These are phyloP conservation scores for Trichoderma sp. DNA, from an alignment of 2,329 filamentous ascomycete genomes.

Conservation along the genomic window DNA sequence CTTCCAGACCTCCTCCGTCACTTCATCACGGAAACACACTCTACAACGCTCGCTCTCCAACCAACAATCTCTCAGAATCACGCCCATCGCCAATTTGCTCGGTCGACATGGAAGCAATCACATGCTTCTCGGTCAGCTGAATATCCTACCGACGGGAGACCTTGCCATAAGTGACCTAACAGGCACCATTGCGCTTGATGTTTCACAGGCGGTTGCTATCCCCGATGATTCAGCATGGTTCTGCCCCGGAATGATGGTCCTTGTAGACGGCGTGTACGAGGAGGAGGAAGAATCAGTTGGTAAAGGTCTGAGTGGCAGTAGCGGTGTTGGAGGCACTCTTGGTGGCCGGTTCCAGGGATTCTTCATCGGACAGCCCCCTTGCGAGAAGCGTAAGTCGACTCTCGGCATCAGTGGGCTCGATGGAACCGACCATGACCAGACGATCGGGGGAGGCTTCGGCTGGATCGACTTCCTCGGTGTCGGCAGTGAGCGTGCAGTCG, in stretches of 20 bases:
- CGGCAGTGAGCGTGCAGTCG: slow-evolving; percentile 83
- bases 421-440: slow-evolving; percentile 59
- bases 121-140: slow-evolving; percentile 82
- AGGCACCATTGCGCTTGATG: slow-evolving; percentile 81
- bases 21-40: slow-evolving; percentile 56
- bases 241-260: slow-evolving; percentile 90
- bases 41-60: slow-evolving; percentile 61
- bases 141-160: slow-evolving; percentile 76
- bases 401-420: slow-evolving; percentile 68
- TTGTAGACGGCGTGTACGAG: slow-evolving; percentile 95
- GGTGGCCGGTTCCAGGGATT: slow-evolving; percentile 91
- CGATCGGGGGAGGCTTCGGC: slow-evolving; percentile 80
- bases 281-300: slow-evolving; percentile 77
- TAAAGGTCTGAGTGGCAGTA: slow-evolving; percentile 71
- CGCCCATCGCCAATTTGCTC: slow-evolving; percentile 73
- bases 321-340: slow-evolving; percentile 84
- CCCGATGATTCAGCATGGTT: slow-evolving; percentile 91
- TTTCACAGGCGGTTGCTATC: slow-evolving; percentile 77
- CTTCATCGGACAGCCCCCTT: slow-evolving; percentile 88
- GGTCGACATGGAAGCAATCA: slow-evolving; percentile 83
- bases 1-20: slow-evolving; percentile 81
- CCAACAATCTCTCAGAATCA: slow-evolving; percentile 80
- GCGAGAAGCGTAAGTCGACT: slow-evolving; percentile 78
- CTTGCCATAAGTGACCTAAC: slow-evolving; percentile 84
- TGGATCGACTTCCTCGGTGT: slow-evolving; percentile 97